Base-by-base conservation (phyloP, 768 basidiomycete genomes). In the Russula olivacea region DNA sequence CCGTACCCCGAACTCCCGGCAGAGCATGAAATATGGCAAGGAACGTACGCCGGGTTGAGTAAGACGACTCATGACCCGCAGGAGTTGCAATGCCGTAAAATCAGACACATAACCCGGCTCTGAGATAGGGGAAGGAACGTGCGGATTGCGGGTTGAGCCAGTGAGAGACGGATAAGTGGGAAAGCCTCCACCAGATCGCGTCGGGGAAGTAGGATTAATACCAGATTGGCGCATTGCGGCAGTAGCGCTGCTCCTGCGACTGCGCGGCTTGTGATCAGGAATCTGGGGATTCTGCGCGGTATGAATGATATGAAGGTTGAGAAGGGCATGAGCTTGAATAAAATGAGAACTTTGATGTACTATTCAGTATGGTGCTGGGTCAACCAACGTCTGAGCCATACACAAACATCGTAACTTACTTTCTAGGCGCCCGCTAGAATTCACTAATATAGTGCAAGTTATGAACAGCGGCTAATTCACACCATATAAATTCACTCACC, bases 291-390 rank as follows among this genome's bases (percentile, higher is more conserved):
- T 74, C 70, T 91, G 88, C 1, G 87, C 86, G 2, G 89, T 87
- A 68, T 93, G 90, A 57, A 93, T 89, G 72, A 93, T 88, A 71
- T 93, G 91, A 15, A 93, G 81, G 67, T 93, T 93, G 59, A 93
- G 81, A 1, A 91, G 77, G 0, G 89, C 80, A 62, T 93, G 88
- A 0, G 91, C 91, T 75, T 93, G 91, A 25, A 93, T 81, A 76
- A 91, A 93, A 69, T 89, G 88, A 0, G 89, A 89, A 61, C 86
- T 85, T 68, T 88, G 86, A 68, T 85, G 85, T 72, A 91, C 89
- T 91, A 66, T 23, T 28, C 30, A 2, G 56, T 12, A 58, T 11
- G 32, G 19, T 19, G 4, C 19, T 49, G 38, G 21, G 41, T 66
- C 30, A 59, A 41, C 28, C 30, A 59, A 41, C 28, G 23, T 23